Evolutionary conservation across 31 red algal species (phyloP), one percentile per base, ranked within the genome.

Genomic region (Asparagopsis taxiformis): DNA sequence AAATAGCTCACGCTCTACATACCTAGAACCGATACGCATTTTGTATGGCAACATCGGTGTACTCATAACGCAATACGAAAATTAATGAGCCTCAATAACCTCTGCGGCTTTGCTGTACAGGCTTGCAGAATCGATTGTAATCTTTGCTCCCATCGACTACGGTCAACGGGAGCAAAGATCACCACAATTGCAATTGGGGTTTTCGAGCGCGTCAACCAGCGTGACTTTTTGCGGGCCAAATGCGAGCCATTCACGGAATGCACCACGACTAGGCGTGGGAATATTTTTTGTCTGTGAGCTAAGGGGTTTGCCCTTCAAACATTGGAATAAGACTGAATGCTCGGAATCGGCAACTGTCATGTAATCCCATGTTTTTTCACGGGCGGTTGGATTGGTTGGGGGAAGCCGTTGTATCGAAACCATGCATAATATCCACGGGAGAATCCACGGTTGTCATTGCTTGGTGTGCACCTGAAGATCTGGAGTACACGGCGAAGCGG

Each of bases 131-230:
- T 99, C 92, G 43, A 94, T 95, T 2, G 97, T 95, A 62, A 99
- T 99, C 50, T 95, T 99, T 10, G 82, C 81, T 17, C 97, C 97
- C 97, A 99, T 99, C 17, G 28, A 75, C 97, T n/a, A n/a, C n/a
- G n/a, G n/a, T n/a, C n/a, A n/a, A n/a, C n/a, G n/a, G n/a, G n/a
- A n/a, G n/a, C n/a, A n/a, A n/a, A n/a, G n/a, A n/a, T n/a, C n/a
- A n/a, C n/a, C n/a, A n/a, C n/a, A n/a, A n/a, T n/a, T n/a, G n/a
- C 97, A 99, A 60, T 95, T 95, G 7, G 97, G 97, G 68, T 99
- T 92, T 55, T 99, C 89, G 16, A 95, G 61, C 0, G 97, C 97
- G 68, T 99, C 92, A 0, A 68, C 75, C 30, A 89, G 29, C 4
- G 88, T 88, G 10, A 93, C 97, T 15, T 80, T 84, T 33, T 62